Percentiles rank a stretch among this genome's conserved stretches.
phyloP scores from a whole-genome alignment of 1,139 yeast species.

The Arxiozyma bovina region DNA sequence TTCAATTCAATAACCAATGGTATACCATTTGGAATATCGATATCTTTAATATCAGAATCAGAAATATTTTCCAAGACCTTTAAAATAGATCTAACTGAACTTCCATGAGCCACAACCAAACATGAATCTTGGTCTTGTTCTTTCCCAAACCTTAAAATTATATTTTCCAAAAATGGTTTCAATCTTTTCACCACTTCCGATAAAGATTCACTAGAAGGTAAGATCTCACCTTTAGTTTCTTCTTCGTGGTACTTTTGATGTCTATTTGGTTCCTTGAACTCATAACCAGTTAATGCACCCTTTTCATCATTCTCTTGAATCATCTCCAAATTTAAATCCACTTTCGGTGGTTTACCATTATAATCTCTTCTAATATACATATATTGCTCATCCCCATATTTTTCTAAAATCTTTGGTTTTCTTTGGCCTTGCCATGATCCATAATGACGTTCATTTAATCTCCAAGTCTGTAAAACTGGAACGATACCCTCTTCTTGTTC shows the following conservation, averaged over 20 bases:
- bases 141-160: slow-evolving; percentile 35
- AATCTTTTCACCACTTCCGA: slow-evolving; percentile 56
- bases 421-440: slow-evolving; percentile 68
- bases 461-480: slow-evolving; percentile 43
- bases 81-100: slow-evolving; percentile 59
- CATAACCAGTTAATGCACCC: slow-evolving; percentile 29
- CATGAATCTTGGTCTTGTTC: slow-evolving; percentile 41
- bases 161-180: slow-evolving; percentile 43
- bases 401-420: slow-evolving; percentile 43
- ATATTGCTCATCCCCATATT: slow-evolving; percentile 52
- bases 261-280: slow-evolving; percentile 32
- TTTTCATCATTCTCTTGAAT: slow-evolving; percentile 26
- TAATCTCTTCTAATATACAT: slow-evolving; percentile 61
- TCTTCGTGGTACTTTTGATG: slow-evolving; percentile 30
- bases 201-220: slow-evolving; percentile 66
- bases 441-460: slow-evolving; percentile 71
- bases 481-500: slow-evolving; percentile 8
- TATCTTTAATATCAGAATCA: slow-evolving; percentile 54
- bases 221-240: slow-evolving; percentile 32
- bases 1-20: slow-evolving; percentile 53
- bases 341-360: slow-evolving; percentile 59
- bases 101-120: slow-evolving; percentile 66
- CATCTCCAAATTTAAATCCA: slow-evolving; percentile 30
- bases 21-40: slow-evolving; percentile 72
- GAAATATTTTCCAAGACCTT: slow-evolving; percentile 49